These are phyloP conservation scores for Termitomyces sp. DNA, from an alignment of 768 basidiomycete species.

Conservation along the genomic window DNA sequence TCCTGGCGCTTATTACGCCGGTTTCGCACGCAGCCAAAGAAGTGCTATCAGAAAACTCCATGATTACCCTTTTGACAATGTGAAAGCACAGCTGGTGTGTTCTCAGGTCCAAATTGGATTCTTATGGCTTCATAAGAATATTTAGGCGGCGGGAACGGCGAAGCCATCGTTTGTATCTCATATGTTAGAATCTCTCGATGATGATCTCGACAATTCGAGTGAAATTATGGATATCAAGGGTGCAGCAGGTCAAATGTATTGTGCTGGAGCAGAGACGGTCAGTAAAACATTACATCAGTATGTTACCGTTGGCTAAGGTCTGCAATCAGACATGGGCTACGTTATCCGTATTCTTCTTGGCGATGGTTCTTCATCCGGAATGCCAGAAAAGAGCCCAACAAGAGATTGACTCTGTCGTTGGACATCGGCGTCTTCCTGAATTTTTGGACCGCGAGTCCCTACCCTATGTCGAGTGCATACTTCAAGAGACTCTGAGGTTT, in stretches of 20 bases:
- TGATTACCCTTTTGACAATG: slow-evolving; percentile 24
- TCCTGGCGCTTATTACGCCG: slow-evolving; percentile 20
- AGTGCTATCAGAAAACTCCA: slow-evolving; percentile 15
- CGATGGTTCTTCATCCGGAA: slow-evolving; percentile 2
- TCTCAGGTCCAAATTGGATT: background rate
- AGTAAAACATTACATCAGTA: background rate
- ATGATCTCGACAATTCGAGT: background rate
- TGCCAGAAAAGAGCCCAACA: slow-evolving; percentile 1
- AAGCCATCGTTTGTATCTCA: slow-evolving; percentile 17
- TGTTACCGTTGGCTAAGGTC: background rate
- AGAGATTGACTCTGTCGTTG: slow-evolving; percentile 1
- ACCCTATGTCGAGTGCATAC: background rate
- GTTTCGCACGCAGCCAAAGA: slow-evolving; percentile 11
- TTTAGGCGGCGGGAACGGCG: slow-evolving; percentile 18
- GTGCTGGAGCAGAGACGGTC: slow-evolving; percentile 34
- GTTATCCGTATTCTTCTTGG: slow-evolving; percentile 20
- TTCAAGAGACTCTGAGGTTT: background rate
- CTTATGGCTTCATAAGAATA: background rate
- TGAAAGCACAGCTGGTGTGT: slow-evolving; percentile 27
- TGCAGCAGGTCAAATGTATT: slow-evolving; percentile 15
- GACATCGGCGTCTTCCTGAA: background rate
- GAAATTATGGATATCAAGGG: slow-evolving; percentile 15
- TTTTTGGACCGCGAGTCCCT: slow-evolving; percentile 2
- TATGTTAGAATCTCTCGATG: slow-evolving; percentile 11
- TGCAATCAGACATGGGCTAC: slow-evolving; percentile 23